These are phyloP conservation scores for Colletotrichum siamense DNA, from an alignment of 2,329 filamentous ascomycete genomes.

Conservation along the genomic window DNA sequence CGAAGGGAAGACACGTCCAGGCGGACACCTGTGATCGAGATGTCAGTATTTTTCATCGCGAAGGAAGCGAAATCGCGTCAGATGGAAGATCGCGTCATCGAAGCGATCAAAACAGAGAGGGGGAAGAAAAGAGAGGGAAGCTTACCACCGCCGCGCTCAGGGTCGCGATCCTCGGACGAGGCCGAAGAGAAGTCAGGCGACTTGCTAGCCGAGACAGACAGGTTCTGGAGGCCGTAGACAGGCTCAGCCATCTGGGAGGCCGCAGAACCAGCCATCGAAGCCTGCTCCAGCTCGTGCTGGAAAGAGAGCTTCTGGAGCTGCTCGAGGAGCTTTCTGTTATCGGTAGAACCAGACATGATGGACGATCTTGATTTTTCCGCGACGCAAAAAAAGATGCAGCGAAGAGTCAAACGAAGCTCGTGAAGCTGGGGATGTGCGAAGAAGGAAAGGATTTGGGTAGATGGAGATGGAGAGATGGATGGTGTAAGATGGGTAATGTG, in stretches of 20 bases:
- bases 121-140: neutral
- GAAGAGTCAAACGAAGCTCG: neutral
- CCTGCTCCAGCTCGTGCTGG: constrained; percentile 11
- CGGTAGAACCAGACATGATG: constrained; percentile 1
- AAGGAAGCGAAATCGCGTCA: neutral
- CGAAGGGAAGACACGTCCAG: neutral
- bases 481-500: neutral
- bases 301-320: constrained; percentile 2
- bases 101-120: neutral
- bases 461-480: neutral
- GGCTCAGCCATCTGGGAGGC: neutral
- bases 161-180: constrained; percentile 1
- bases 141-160: constrained; percentile 3
- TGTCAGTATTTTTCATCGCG: neutral
- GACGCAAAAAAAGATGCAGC: neutral
- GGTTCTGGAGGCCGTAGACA: neutral
- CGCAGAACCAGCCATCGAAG: neutral
- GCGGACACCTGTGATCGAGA: neutral
- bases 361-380: neutral
- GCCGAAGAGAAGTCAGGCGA: neutral
- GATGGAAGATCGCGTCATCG: neutral
- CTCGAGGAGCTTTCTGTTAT: constrained; percentile 10
- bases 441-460: neutral
- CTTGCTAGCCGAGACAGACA: neutral
- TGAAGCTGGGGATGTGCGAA: neutral